These are phyloP conservation scores for Massarina eburnea DNA, from an alignment of 2,329 filamentous ascomycete genomes.

Conservation along the genomic window DNA sequence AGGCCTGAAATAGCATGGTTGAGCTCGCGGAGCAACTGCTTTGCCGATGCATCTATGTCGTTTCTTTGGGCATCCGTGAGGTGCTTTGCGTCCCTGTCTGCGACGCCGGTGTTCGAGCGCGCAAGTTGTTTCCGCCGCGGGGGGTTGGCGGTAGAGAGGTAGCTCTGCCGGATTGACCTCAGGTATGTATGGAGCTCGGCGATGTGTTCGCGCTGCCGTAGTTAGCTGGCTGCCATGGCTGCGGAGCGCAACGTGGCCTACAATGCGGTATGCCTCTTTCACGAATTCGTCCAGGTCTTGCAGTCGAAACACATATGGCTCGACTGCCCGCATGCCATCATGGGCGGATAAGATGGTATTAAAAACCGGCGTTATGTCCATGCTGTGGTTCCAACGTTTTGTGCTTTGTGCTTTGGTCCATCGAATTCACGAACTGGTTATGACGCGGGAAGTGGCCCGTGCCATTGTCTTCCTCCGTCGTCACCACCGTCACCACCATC, in stretches of 20 bases:
- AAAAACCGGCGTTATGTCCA: constrained; percentile 68
- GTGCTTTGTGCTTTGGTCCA: neutral
- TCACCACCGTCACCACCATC: too few species aligned
- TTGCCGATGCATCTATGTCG: constrained; percentile 83
- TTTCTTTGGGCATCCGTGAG: constrained; percentile 83
- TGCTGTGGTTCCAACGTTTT: constrained; percentile 24
- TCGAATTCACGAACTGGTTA: neutral
- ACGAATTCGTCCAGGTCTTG: constrained; percentile 76
- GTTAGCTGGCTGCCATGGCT: constrained; percentile 24
- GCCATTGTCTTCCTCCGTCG: neutral
- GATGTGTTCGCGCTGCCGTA: constrained; percentile 76
- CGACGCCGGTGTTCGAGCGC: constrained; percentile 30
- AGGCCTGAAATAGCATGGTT: constrained; percentile 79
- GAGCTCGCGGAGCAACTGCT: constrained; percentile 80
- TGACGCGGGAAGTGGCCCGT: neutral
- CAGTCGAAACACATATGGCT: constrained; percentile 46
- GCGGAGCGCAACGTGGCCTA: constrained; percentile 48
- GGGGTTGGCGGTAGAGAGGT: constrained; percentile 78
- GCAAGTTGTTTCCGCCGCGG: constrained; percentile 55
- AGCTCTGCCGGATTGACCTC: constrained; percentile 80
- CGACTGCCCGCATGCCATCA: constrained; percentile 52
- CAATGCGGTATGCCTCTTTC: constrained; percentile 91
- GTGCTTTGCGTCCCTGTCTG: constrained; percentile 53
- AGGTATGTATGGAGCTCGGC: constrained; percentile 77
- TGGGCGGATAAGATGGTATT: constrained; percentile 67